Base-by-base conservation (phyloP, 1,139 yeast genomes). In the Blastobotrys elegans region DNA sequence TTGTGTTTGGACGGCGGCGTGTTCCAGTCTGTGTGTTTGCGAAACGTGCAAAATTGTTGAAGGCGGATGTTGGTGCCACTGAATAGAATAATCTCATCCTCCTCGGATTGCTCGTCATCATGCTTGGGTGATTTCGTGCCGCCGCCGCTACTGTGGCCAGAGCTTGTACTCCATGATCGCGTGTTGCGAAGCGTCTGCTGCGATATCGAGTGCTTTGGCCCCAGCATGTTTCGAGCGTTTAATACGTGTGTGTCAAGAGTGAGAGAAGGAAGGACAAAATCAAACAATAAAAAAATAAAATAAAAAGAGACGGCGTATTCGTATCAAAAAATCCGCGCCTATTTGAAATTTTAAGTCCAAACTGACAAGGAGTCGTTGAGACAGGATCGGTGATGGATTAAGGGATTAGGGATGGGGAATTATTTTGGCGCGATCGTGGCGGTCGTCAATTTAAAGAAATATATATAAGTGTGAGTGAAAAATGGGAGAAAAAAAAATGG, bases 31-130 rank as follows among this genome's bases (percentile, higher is more conserved):
- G 43, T 29, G 22, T 44, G 45, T 26, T 46, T 44, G 33, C 43
- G 43, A 42, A 34, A 46, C 33, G 48, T 53, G 32, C 50, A 31
- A 48, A 59, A 59, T 49, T 59, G 62, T 38, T 54, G 53, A 40
- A 58, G 44, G 17, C 50, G 42, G 14, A 60, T 58, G 20, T 51
- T 42, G 5, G 47, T 42, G 13, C 56, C 60, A 13, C 50, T 45
- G 40, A 56, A 61, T 32, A 61, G 48, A 7, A 55, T 50, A 16
- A 52, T 52, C 16, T 49, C 53, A 40, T 60, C 63, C 14, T 47
- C 56, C n/a, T 45, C 53, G 7, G 44, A 51, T 16, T 46, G 45
- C 14, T 40, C 42, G n/a, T 39, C 34, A 18, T 22, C 22, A 7
- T 8, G 4, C 6, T 14, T 36, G 27, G 17, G 17, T 16, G 40